Conservation (phyloP, 192 early-diverging fungal genomes). For the Coemansia sp. region DNA sequence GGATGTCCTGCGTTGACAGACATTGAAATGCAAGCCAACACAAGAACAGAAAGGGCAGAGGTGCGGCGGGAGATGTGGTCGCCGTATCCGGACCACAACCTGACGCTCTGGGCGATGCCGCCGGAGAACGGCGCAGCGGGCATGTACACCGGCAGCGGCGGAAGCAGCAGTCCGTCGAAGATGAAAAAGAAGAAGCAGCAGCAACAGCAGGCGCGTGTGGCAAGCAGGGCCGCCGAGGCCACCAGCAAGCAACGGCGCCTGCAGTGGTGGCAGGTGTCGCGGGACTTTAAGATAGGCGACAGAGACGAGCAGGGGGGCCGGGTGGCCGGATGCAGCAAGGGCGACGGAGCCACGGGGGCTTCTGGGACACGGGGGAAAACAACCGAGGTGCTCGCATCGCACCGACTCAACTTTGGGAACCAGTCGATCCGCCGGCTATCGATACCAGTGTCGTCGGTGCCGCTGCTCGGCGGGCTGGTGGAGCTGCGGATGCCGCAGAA, state of each 20-base stretch:
- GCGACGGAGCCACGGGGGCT: neutral
- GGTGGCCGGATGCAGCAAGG: neutral
- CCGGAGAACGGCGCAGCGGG: neutral
- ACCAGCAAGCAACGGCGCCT: conserved; percentile 14
- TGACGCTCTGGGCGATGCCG: conserved; percentile 47
- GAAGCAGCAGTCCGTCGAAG: neutral
- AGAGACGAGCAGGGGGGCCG: neutral
- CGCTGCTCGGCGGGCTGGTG: conserved; percentile 21
- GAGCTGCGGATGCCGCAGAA: conserved; percentile 52
- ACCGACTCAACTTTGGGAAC: conserved; percentile 42
- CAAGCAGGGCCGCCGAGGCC: neutral
- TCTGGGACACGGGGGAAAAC: conserved; percentile 12
- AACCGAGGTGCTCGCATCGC: conserved; percentile 36
- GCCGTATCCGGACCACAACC: conserved; percentile 48
- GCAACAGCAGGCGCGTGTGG: neutral
- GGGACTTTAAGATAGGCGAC: conserved; percentile 22
- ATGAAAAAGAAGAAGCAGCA: neutral
- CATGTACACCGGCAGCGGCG: neutral
- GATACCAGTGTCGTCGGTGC: conserved; percentile 28
- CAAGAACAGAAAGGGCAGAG: conserved; percentile 15
- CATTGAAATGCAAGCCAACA: conserved; percentile 20
- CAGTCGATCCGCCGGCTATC: conserved; percentile 31
- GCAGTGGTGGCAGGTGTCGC: conserved; percentile 46
- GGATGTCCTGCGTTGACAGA: neutral
- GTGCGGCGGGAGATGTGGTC: conserved; percentile 40